Base-by-base conservation (phyloP, 768 basidiomycete species). In the Kwoniella mangroviensis region DNA sequence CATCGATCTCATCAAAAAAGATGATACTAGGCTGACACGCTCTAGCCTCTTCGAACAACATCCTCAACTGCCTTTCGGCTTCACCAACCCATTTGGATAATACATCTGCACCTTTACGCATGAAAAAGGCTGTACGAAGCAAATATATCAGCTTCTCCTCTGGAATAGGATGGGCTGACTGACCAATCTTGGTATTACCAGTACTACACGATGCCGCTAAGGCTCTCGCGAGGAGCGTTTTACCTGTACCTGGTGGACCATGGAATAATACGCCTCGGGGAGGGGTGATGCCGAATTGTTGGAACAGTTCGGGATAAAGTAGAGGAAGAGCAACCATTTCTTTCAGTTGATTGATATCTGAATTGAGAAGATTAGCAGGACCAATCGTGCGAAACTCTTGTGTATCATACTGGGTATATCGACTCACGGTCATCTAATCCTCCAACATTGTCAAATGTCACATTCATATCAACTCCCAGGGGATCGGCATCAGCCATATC, bases 81-180 rank as follows among this genome's bases (percentile, higher is more conserved):
- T 99, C 97, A 63, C 97, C 97, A 13, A 99, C 97, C 96, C 96
- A 99, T 85, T 99, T 99, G 7, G 94, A 95, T 34, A 98, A 86
- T 74, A 92, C 93, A 83, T 99, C 97, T 42, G 97, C 97, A 21
- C 97, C 97, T 84, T 99, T 99, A 59, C 97, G 91, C 97, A 99
- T 98, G 87, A 96, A 99, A 86, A 99, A 99, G 1, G 97, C 94
- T 95, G 74, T 10, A 34, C 34, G 45, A 41, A 3, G 9, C 0
- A 17, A 24, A 26, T 41, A 19, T 3, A 56, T 75, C 58, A 75
- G 74, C 41, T 41, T 61, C 15, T 41, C 17, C 42, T n/a, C 13
- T n/a, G 11, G 49, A 13, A 15, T 34, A 9, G 12, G 24, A 24
- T 9, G 66, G 43, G 64, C 13, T 12, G 34, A 86, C 92, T 61